Base-by-base conservation (phyloP, 139 green algal species). In the Medakamo hakoo region DNA sequence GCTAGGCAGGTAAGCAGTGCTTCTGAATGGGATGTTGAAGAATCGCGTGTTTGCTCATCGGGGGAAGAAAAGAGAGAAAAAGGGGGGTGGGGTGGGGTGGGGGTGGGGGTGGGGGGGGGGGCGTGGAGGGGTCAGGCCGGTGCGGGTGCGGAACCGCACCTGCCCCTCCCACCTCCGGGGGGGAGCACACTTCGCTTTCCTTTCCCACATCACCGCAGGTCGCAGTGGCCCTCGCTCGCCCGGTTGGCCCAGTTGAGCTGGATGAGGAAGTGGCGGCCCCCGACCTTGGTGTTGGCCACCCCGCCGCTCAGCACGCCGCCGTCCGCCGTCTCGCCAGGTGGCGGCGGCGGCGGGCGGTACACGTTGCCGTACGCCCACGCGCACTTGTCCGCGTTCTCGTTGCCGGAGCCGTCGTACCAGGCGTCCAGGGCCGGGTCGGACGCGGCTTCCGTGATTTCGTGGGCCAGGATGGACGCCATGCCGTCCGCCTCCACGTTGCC, bases 381-480 rank as follows among this genome's bases (percentile, higher is more conserved):
- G 30, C 59, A 64, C 59, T 49, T 5, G 21, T 55, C 59, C 2
- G 59, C 26, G 25, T 48, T 40, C 25, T 27, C 18, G 24, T 4
- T 48, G 58, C 58, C 28, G 18, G 58, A 19, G 27, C 1, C 4
- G 27, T n/a, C 58, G 3, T 22, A 63, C 58, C 58, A 63, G 58
- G 58, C 58, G 27, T 64, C 49, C 29, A 64, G 27, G 19, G 24
- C 25, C 1, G 59, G 59, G 30, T 64, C 59, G 29, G 29, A 29
- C 29, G 30, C 30, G 1, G 30, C 21, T 22, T 64, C 59, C 19
- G 29, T 64, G 29, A 57, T 1, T 29, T 64, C 59, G 30, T 64
- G 59, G 1, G 59, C 29, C 28, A 64, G 55, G 59, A 64, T 64
- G 30, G 59, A 64, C 18, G 59, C 59, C 59, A 64, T 64, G 18